phyloP scores from a whole-genome alignment of 2,329 filamentous ascomycete genomes.

The Cladobotryum mycophilum region DNA sequence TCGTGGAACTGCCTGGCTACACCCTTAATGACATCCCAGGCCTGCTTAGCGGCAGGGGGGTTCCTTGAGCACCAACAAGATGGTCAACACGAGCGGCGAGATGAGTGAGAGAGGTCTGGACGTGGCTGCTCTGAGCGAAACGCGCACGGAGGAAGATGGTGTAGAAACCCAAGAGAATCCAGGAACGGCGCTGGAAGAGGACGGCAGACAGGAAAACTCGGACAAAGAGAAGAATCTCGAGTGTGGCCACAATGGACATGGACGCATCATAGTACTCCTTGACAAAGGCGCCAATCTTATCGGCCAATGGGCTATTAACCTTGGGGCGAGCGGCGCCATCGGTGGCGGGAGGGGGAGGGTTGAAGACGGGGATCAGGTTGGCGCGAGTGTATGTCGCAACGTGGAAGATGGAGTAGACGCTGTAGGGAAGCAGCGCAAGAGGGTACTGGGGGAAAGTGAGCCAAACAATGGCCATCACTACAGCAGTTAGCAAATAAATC shows the following conservation, averaged over 20 bases:
- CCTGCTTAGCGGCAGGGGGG: slow-evolving; percentile 69
- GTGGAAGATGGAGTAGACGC: slow-evolving; percentile 97
- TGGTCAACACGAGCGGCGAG: slow-evolving; percentile 72
- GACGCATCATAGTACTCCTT: slow-evolving; percentile 97
- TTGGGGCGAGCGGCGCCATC: slow-evolving; percentile 44
- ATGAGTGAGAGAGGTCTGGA: slow-evolving; percentile 73
- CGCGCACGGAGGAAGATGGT: slow-evolving; percentile 87
- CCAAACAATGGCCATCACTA: slow-evolving; percentile 93
- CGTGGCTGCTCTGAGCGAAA: slow-evolving; percentile 83
- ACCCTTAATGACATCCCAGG: slow-evolving; percentile 75
- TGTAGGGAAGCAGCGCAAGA: slow-evolving; percentile 86
- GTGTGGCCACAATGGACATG: slow-evolving; percentile 84
- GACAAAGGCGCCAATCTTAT: slow-evolving; percentile 85
- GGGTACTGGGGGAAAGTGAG: slow-evolving; percentile 85
- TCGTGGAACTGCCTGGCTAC: slow-evolving; percentile 68
- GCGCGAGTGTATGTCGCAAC: slow-evolving; percentile 93
- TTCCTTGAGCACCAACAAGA: slow-evolving; percentile 77
- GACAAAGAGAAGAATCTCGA: slow-evolving; percentile 84
- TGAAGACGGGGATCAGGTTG: slow-evolving; percentile 82
- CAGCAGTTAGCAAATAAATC: slow-evolving; percentile 10
- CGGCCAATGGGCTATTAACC: slow-evolving; percentile 57
- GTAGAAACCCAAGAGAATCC: slow-evolving; percentile 82
- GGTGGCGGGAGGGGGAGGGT: slow-evolving; percentile 56
- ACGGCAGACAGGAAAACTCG: slow-evolving; percentile 75
- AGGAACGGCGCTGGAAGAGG: slow-evolving; percentile 83